Evolutionary conservation across 805 yeast genomes (phyloP), one percentile per base, ranked within the genome.

Genomic region (Sugiyamaella qingdaonensis): DNA sequence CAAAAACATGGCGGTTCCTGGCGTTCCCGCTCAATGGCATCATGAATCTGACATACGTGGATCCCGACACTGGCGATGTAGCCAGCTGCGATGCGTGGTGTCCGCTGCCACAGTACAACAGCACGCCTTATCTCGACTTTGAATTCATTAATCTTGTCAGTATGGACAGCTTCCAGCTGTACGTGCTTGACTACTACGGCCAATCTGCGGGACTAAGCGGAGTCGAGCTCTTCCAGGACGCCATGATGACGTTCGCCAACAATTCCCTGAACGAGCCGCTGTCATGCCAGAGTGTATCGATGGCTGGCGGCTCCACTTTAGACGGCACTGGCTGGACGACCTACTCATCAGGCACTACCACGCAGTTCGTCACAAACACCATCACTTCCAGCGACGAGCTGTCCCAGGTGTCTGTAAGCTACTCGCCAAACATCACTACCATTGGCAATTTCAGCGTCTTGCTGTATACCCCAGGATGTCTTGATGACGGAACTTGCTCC

Each of bases 391-490:
- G 64, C n/a, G 68, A 70, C 9, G 48, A 61, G 8, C 57, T 69
- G 11, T 58, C 59, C 0, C 53, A 68, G 19, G 57, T 66, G 4
- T 77, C 78, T 9, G 77, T 82, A 1, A 73, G 76, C 0, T 83
- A 84, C 63, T 75, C 76, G 53, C 88, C 96, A 9, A 84, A 84
- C 58, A 79, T 89, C 16, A 73, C 86, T 0, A 78, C 80, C 57
- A 74, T 88, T 0, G 97, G 97, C 9, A 75, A 81, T 54, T 94
- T 89, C 67, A 73, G 88, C 0, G 74, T 94, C 21, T 72, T 80
- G 49, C 61, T 91, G 48, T 85, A 80, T 61, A 94, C 99, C 0
- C 97, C 97, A 0, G 98, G 98, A 0, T 94, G 99, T 71, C 50
- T 67, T 0, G 65, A 61, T 2, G 96, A 87, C 64, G 68, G 72